Evolutionary conservation across 2,329 filamentous ascomycete genomes (phyloP).

Genomic region (Furcasterigmium furcatum): DNA sequence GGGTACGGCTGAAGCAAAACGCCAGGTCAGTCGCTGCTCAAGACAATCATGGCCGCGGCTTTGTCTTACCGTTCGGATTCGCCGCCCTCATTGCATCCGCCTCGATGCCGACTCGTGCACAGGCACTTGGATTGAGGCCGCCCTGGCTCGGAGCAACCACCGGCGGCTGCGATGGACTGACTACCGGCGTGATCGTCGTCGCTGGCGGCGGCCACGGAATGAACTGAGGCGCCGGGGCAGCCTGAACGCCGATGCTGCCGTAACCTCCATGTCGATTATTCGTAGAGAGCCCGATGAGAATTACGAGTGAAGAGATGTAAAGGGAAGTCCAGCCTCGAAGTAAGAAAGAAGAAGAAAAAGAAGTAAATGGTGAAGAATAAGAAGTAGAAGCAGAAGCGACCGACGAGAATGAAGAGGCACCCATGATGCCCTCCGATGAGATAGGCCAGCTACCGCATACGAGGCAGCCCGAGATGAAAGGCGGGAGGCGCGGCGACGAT

Average conservation of each 20-base stretch:
- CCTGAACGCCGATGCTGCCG: neutral
- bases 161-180: neutral
- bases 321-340: neutral
- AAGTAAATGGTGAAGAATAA: neutral
- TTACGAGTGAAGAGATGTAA: neutral
- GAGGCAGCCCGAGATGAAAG: neutral
- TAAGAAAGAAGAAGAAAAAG: neutral
- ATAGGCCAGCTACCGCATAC: conserved; percentile 1
- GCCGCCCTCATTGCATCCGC: conserved; percentile 10
- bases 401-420: too few species aligned
- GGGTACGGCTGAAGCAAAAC: conserved; percentile 15
- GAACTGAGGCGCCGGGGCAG: neutral
- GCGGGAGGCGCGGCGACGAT: neutral
- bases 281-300: neutral
- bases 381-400: neutral
- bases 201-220: neutral
- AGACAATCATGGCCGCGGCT: neutral
- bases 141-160: neutral
- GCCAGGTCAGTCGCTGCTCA: neutral
- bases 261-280: neutral
- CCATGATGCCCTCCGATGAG: neutral
- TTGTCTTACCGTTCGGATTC: conserved; percentile 15
- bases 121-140: conserved; percentile 13
- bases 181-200: neutral
- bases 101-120: conserved; percentile 14